Base-by-base conservation (phyloP, 441 rosid genomes). In the Adansonia rubrostipa region DNA sequence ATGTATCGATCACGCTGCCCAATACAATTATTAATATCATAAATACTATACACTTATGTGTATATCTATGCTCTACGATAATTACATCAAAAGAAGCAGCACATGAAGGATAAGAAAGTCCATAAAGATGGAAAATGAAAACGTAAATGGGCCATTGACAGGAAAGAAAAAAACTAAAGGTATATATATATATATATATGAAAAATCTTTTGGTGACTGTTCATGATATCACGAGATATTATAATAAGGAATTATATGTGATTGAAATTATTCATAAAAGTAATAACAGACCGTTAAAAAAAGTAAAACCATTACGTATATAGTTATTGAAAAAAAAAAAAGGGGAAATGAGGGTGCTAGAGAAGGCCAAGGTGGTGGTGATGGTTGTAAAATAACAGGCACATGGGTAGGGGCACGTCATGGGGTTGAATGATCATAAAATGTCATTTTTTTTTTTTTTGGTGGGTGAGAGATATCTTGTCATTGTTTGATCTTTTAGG, bases 321-420 rank as follows among this genome's bases (percentile, higher is more conserved):
- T 1, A 28, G 36, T 28, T 28, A 28, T 28, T 28, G 36, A 1
- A 1, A 53, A 15, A 17, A 40, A 74, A 19, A 42, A 68, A 20
- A 40, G 75, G 75, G 48, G 51, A 40, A 64, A 42, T 33, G 19
- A 11, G 14, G 36, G 5, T 36, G 57, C 57, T 4, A 4, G 57
- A 15, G 7, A 53, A 14, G 57, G n/a, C 0, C 19, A 53, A 1
- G 57, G 7, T 53, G 19, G 57, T 15, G 19, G 57, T 53, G 57
- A 13, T 51, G 5, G 75, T 53, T 33, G 17, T 33, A 66, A 65
- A 77, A 48, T 28, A 71, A 65, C 64, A 54, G 48, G 76, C 80
- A 81, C 77, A 57, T 82, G 84, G 79, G 62, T 70, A 75, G 79
- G 79, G 80, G 47, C 74, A 74, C 40, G 40, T 58, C 19, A 9